Evolutionary conservation across 2,329 filamentous ascomycete genomes (phyloP).

Genomic region (Aspergillus fumigatus): DNA sequence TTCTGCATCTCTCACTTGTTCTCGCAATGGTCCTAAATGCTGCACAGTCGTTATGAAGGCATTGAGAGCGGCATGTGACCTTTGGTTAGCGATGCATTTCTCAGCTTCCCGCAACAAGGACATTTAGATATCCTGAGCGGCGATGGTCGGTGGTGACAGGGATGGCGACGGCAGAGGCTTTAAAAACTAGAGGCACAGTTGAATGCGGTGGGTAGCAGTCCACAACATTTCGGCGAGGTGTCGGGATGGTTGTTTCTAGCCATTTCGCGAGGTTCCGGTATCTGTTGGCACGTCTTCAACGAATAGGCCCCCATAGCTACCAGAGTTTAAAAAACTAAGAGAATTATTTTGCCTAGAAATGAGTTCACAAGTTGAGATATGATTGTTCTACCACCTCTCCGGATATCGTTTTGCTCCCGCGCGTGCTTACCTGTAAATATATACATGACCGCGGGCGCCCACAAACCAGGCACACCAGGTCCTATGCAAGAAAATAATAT

Average conservation of each 20-base stretch:
- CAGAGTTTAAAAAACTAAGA: background rate
- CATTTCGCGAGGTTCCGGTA: background rate
- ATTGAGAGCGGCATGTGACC: slow-evolving; percentile 33
- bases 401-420: background rate
- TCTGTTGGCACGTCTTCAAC: background rate
- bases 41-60: slow-evolving; percentile 38
- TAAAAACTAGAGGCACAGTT: background rate
- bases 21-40: slow-evolving; percentile 30
- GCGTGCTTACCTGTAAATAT: background rate
- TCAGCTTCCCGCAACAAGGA: slow-evolving; percentile 43
- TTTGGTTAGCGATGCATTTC: slow-evolving; percentile 40
- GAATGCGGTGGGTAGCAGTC: background rate
- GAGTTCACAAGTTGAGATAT: background rate
- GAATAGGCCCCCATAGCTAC: background rate
- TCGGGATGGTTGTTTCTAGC: background rate
- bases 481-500: background rate
- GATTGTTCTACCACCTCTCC: background rate
- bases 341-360: background rate
- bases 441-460: too few relatives aligned
- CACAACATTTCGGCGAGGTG: background rate
- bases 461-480: background rate
- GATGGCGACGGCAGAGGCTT: background rate
- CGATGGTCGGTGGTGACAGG: background rate
- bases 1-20: slow-evolving; percentile 36
- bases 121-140: slow-evolving; percentile 28